Conservation (phyloP, 371 early-diverging fungal genomes). For the Apophysomyces trapeziformis region DNA sequence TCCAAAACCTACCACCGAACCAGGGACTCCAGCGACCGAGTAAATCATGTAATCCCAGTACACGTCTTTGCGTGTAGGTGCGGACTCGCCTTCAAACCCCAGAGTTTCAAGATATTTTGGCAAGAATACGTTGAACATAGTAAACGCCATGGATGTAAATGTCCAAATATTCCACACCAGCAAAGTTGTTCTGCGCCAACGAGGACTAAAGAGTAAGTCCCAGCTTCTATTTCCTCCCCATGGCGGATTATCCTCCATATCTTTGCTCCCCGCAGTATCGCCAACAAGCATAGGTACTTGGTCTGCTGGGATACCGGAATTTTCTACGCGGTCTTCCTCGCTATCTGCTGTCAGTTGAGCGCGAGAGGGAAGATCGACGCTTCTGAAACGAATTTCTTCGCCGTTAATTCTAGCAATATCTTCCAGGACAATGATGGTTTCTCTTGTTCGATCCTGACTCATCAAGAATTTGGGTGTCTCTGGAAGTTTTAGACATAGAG, state of each 20-base stretch:
- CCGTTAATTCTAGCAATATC: slow-evolving; percentile 80
- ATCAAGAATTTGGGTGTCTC: slow-evolving; percentile 86
- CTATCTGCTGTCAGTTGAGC: not conserved
- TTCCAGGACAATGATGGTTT: slow-evolving; percentile 74
- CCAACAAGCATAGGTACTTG: slow-evolving; percentile 2
- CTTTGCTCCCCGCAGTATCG: slow-evolving; percentile 4
- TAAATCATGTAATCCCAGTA: slow-evolving; percentile 81
- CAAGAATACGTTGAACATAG: slow-evolving; percentile 86
- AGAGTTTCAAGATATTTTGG: slow-evolving; percentile 75
- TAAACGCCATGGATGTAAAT: slow-evolving; percentile 77
- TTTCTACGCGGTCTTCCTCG: slow-evolving; percentile 10
- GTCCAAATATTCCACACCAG: slow-evolving; percentile 84
- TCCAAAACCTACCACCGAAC: slow-evolving; percentile 64
- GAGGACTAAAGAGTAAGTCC: slow-evolving; percentile 45
- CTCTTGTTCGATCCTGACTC: slow-evolving; percentile 65
- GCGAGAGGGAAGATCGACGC: slow-evolving; percentile 28
- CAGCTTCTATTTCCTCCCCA: slow-evolving; percentile 5
- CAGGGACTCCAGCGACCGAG: slow-evolving; percentile 81
- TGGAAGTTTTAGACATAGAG: slow-evolving; percentile 68
- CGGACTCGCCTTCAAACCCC: slow-evolving; percentile 41
- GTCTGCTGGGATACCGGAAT: slow-evolving; percentile 6
- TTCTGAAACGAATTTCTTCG: slow-evolving; percentile 32
- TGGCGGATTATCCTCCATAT: not conserved
- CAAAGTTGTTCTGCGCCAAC: slow-evolving; percentile 65
- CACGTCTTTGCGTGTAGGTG: slow-evolving; percentile 57